Evolutionary conservation across 768 basidiomycete genomes (phyloP).

Genomic region (Lentinula boryana): DNA sequence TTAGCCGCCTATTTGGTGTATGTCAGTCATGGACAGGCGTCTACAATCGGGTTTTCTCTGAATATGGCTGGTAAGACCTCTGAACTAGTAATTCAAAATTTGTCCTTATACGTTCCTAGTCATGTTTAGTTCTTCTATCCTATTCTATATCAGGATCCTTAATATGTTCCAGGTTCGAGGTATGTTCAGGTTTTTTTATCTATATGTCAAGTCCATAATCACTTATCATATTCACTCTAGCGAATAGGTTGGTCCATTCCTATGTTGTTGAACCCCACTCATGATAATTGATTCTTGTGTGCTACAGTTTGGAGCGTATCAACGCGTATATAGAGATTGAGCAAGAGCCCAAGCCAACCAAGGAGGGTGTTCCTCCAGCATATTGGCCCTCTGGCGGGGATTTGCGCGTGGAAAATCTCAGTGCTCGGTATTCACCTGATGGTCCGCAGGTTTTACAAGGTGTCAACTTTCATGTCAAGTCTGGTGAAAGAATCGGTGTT

Average conservation of each 20-base stretch:
- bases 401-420: constrained; percentile 35
- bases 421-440: constrained; percentile 32
- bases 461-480: constrained; percentile 34
- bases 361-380: constrained; percentile 37
- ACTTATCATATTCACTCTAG: not conserved
- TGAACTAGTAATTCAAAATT: not conserved
- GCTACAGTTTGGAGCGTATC: constrained; percentile 26
- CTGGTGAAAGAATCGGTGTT: constrained; percentile 43
- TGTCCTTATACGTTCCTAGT: not conserved
- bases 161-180: constrained; percentile 20
- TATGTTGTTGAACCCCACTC: not conserved
- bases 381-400: constrained; percentile 47
- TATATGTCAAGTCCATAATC: not conserved
- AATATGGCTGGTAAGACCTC: constrained; percentile 28
- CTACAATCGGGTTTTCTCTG: constrained; percentile 30
- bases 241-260: constrained; percentile 7
- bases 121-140: constrained; percentile 15
- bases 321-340: constrained; percentile 41
- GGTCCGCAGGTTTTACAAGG: constrained; percentile 40
- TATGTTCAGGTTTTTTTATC: not conserved
- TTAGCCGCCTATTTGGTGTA: constrained; percentile 36
- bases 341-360: constrained; percentile 33
- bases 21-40: constrained; percentile 17
- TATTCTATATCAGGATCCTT: constrained; percentile 14
- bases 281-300: constrained; percentile 12